Base-by-base conservation (phyloP, 129 eudicot species). In the Tagetes erecta region DNA sequence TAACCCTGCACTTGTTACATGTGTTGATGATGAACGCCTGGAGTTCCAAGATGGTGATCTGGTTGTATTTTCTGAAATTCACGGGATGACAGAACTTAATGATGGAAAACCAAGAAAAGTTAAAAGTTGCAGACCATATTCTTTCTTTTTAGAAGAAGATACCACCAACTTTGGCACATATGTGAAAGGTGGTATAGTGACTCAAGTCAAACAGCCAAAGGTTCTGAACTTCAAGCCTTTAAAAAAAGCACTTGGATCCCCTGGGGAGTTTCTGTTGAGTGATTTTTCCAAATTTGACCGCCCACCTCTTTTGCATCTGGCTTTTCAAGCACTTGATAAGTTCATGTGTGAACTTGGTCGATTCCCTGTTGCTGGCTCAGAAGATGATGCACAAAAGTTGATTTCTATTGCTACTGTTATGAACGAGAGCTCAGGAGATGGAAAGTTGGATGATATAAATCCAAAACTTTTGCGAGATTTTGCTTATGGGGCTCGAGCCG, bases 21-120 rank as follows among this genome's bases (percentile, higher is more conserved):
- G 98, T 82, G 96, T 92, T 68, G 98, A 90, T 84, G 96, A 89
- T 80, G 98, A 92, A 71, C 81, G 96, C 75, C 84, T 92, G 31
- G 98, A 90, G 81, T 92, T 92, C 80, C 95, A 90, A 80, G 98
- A 92, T 78, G 98, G 95, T 7, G 98, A 90, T 76, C 87, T 90
- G 47, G 96, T 92, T 67, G 76, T 86, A 47, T 92, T 92, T 73
- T 92, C 96, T 6, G 98, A 92, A 81, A 65, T 92, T 36, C 85
- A 84, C 3, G 98, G 98, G 12, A 89, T 91, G 97, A 80, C 90
- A 36, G 92, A 91, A 81, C 85, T 91, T 5, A 88, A 88, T 77
- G 97, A 86, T 74, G 98, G 98, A 73, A 92, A 92, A 65, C 98
- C 96, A 39, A 78, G 98, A 67, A 92, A 92, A 73, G 71, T 92